Conservation (phyloP, 352 stramenopile species). For the Phytophthora colocasiae region DNA sequence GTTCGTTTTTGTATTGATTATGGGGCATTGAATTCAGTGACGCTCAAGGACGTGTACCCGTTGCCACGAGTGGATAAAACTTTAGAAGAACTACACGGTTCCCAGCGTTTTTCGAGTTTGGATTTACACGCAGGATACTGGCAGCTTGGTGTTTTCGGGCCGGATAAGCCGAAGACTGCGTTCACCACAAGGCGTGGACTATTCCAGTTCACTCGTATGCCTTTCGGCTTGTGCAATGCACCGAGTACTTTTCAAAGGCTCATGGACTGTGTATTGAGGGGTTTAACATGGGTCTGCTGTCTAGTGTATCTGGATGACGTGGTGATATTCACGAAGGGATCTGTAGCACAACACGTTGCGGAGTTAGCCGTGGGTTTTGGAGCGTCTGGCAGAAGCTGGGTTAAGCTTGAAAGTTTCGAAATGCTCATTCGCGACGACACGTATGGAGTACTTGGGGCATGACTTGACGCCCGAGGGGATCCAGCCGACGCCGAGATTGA, state of each 20-base stretch:
- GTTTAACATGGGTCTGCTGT: conserved; percentile 28
- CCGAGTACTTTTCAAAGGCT: conserved; percentile 33
- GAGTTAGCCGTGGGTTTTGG: conserved; percentile 21
- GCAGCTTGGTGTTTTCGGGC: not conserved
- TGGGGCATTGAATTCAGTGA: conserved; percentile 17
- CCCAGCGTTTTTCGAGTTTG: too few species aligned
- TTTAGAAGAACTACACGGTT: too few species aligned
- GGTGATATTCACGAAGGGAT: conserved; percentile 28
- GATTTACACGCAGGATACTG: too few species aligned
- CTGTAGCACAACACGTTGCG: conserved; percentile 19
- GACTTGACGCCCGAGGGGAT: conserved; percentile 17
- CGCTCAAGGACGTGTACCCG: conserved; percentile 14
- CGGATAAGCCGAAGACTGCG: conserved; percentile 25
- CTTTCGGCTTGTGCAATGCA: conserved; percentile 30
- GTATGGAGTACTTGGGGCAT: conserved; percentile 36
- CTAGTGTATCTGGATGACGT: conserved; percentile 37
- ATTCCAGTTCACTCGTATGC: conserved; percentile 27
- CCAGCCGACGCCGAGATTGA: conserved; percentile 4
- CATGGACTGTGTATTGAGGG: conserved; percentile 33
- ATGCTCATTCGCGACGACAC: conserved; percentile 19
- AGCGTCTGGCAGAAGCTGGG: conserved; percentile 4
- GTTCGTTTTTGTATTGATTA: conserved; percentile 39
- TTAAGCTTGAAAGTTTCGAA: conserved; percentile 27
- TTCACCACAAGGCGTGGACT: conserved; percentile 22
- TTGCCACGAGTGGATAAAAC: too few species aligned